phyloP scores from a whole-genome alignment of 805 yeast genomes.

The Yamadazyma scolyti region DNA sequence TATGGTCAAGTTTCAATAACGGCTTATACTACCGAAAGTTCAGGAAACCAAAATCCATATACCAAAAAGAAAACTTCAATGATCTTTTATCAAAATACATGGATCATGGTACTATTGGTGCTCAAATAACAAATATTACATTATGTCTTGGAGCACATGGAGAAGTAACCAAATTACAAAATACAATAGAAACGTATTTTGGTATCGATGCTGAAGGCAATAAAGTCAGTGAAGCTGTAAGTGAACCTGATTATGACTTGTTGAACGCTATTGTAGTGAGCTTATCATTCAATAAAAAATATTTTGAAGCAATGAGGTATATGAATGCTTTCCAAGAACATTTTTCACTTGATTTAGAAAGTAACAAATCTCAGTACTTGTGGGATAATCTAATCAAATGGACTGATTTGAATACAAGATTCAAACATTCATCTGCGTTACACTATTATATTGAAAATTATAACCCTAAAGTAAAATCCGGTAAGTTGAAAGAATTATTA shows the following conservation, averaged over 20 bases:
- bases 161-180: conserved; percentile 16
- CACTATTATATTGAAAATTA: conserved; percentile 20
- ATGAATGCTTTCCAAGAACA: conserved; percentile 32
- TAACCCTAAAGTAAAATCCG: conserved; percentile 4
- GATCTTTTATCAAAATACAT: conserved; percentile 4
- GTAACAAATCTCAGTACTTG: conserved; percentile 17
- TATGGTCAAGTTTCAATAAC: conserved; percentile 23
- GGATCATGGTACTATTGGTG: conserved; percentile 12
- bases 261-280: conserved; percentile 29
- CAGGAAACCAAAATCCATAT: conserved; percentile 8
- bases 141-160: conserved; percentile 28
- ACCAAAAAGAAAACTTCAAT: conserved; percentile 1
- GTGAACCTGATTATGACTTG: conserved; percentile 19
- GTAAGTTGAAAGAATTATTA: conserved; percentile 22
- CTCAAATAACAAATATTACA: conserved; percentile 25
- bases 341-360: conserved; percentile 19
- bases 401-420: conserved; percentile 33
- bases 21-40: conserved; percentile 12
- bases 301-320: conserved; percentile 29
- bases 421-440: conserved; percentile 23
- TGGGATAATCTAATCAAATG: conserved; percentile 38
- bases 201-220: conserved; percentile 27
- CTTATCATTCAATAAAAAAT: conserved; percentile 27
- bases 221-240: conserved; percentile 3
- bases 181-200: conserved; percentile 25